phyloP scores from a whole-genome alignment of 2,329 filamentous ascomycete species.

The Gnomoniopsis smithogilvyi region DNA sequence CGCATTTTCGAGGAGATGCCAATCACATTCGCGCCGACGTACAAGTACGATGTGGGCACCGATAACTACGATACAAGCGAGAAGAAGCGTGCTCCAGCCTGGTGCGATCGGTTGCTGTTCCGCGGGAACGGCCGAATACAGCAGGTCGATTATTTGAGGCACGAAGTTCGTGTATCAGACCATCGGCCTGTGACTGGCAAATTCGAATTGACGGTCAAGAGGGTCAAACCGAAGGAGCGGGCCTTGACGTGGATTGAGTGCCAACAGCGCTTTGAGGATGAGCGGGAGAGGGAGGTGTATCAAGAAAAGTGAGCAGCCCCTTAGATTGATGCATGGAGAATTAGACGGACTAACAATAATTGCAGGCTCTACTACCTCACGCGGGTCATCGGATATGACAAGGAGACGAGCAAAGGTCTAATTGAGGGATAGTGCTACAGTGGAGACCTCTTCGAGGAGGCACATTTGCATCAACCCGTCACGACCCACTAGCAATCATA shows the following conservation, averaged over 20 bases:
- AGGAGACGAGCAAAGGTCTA: constrained; percentile 44
- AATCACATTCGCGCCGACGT: constrained; percentile 91
- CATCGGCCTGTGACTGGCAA: constrained; percentile 86
- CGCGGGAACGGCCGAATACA: constrained; percentile 77
- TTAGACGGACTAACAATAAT: constrained; percentile 22
- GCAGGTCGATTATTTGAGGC: constrained; percentile 82
- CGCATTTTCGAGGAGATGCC: constrained; percentile 86
- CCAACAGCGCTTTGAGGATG: constrained; percentile 69
- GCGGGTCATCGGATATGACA: constrained; percentile 51
- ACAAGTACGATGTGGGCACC: constrained; percentile 97
- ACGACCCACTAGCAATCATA: neutral
- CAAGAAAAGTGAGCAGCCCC: constrained; percentile 70
- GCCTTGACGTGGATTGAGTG: constrained; percentile 68
- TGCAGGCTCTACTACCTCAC: constrained; percentile 49
- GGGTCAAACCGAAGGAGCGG: constrained; percentile 65
- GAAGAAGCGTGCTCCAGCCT: constrained; percentile 90
- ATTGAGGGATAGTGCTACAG: constrained; percentile 31
- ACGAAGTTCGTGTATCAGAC: constrained; percentile 88
- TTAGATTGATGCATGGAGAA: too few relatives aligned
- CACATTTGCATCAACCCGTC: neutral
- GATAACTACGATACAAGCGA: constrained; percentile 93
- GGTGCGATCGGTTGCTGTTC: constrained; percentile 94
- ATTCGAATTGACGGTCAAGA: constrained; percentile 84
- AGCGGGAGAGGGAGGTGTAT: constrained; percentile 64
- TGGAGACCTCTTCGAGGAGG: neutral